These are phyloP conservation scores for Hanseniaspora hatyaiensis DNA, from an alignment of 805 yeast species.

Conservation along the genomic window DNA sequence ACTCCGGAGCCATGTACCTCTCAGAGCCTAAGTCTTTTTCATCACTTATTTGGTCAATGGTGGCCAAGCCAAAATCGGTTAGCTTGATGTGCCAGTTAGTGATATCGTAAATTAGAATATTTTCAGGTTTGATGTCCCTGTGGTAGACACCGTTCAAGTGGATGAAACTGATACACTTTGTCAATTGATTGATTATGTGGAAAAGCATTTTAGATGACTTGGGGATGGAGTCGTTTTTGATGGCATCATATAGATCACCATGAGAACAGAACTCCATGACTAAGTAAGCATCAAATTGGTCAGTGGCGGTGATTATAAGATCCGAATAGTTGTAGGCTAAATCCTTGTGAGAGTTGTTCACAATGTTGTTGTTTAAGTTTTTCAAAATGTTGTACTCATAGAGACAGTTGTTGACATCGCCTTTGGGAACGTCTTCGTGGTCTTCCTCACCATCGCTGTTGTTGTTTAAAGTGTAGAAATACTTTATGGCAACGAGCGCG, in stretches of 20 bases:
- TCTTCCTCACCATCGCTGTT: constrained; percentile 29
- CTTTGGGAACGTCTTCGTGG: constrained; percentile 10
- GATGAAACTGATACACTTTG: constrained; percentile 66
- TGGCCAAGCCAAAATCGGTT: constrained; percentile 68
- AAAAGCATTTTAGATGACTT: constrained; percentile 36
- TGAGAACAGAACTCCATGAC: constrained; percentile 75
- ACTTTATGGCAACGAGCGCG: constrained; percentile 70
- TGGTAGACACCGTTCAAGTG: constrained; percentile 66
- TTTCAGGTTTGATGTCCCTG: constrained; percentile 72
- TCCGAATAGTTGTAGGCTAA: constrained; percentile 35
- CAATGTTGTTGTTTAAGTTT: constrained; percentile 7
- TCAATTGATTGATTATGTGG: constrained; percentile 47
- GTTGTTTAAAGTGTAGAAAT: constrained; percentile 51
- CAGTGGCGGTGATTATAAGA: constrained; percentile 49
- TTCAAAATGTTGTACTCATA: constrained; percentile 55
- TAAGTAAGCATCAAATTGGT: constrained; percentile 55
- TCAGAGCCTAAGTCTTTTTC: constrained; percentile 84
- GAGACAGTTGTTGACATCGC: constrained; percentile 33
- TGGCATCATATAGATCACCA: constrained; percentile 78
- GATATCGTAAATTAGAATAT: constrained; percentile 45
- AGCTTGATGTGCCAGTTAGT: constrained; percentile 46
- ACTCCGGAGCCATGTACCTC: constrained; percentile 90
- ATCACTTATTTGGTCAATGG: constrained; percentile 39
- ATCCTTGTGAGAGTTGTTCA: not conserved
- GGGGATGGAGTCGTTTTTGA: constrained; percentile 51